These are phyloP conservation scores for Adansonia gregorii DNA, from an alignment of 441 rosid genomes.

Conservation along the genomic window DNA sequence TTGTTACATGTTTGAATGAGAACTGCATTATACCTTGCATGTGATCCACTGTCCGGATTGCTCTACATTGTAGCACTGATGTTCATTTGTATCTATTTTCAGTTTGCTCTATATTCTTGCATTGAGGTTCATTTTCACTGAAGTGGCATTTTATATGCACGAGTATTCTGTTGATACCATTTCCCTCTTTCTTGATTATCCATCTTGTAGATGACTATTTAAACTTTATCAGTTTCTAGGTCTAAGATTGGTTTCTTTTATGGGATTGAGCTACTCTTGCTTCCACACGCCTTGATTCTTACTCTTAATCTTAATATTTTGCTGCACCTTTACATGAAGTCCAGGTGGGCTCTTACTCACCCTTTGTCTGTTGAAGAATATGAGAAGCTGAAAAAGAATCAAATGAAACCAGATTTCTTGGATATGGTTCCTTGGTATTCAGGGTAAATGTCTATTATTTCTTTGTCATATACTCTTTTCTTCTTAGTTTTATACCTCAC, in stretches of 20 bases:
- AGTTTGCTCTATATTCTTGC: background rate
- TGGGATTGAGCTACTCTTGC: slow-evolving; percentile 18
- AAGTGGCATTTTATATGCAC: background rate
- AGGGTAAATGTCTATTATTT: slow-evolving; percentile 57
- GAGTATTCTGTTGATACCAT: background rate
- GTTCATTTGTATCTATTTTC: background rate
- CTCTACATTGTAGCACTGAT: background rate
- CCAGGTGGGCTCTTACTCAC: slow-evolving; percentile 98
- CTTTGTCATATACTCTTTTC: slow-evolving; percentile 15
- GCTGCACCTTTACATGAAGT: slow-evolving; percentile 12
- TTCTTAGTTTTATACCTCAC: background rate
- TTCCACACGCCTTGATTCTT: slow-evolving; percentile 2
- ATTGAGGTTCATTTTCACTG: background rate
- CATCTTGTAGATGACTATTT: background rate
- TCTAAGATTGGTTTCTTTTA: slow-evolving; percentile 18
- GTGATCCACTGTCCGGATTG: background rate
- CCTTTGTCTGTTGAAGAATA: slow-evolving; percentile 80
- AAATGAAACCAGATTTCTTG: slow-evolving; percentile 91
- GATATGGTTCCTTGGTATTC: slow-evolving; percentile 99
- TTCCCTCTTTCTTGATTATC: background rate
- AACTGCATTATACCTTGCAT: background rate
- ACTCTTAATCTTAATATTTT: background rate
- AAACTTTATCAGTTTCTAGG: background rate
- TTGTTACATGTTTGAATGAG: slow-evolving; percentile 11
- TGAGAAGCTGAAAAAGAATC: slow-evolving; percentile 79